Conservation (phyloP, 1,284 basidiomycete genomes). For the Xerocomus nothofagi region DNA sequence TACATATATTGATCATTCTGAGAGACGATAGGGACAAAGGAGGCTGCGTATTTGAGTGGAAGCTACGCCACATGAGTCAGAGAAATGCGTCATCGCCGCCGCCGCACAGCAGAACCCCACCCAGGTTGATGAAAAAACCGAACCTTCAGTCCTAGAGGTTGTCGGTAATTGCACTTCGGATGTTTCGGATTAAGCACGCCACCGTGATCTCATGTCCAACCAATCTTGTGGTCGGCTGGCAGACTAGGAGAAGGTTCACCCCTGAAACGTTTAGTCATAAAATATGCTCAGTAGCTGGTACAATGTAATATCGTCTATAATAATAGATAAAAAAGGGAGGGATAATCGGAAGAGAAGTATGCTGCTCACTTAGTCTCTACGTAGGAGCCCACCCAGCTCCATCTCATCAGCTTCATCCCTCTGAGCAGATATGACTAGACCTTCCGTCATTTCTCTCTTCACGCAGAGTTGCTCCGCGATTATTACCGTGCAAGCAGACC, state of each 20-base stretch:
- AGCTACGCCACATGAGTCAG: conserved; percentile 20
- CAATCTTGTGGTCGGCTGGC: not conserved
- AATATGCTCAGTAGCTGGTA: conserved; percentile 17
- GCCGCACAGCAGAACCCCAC: conserved; percentile 1
- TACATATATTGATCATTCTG: conserved; percentile 13
- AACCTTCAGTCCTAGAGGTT: conserved; percentile 20
- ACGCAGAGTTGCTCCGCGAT: conserved; percentile 92
- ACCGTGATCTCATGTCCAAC: conserved; percentile 6
- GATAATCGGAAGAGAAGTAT: conserved; percentile 10
- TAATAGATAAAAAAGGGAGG: conserved; percentile 5
- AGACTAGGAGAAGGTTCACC: conserved; percentile 1
- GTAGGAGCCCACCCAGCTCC: conserved; percentile 59
- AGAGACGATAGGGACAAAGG: conserved; percentile 5
- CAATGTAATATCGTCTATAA: conserved; percentile 24
- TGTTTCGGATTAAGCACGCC: conserved; percentile 1
- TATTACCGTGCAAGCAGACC: conserved; percentile 75
- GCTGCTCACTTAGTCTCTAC: conserved; percentile 35
- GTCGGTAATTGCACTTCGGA: conserved; percentile 4
- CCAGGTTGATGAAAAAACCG: not conserved
- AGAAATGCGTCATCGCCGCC: not conserved
- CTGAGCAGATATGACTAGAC: conserved; percentile 58
- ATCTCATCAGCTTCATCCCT: conserved; percentile 47
- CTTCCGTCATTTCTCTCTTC: conserved; percentile 88
- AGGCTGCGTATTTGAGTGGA: too few relatives aligned
- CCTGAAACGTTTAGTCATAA: conserved; percentile 19